Conservation (phyloP, 1,139 yeast genomes). For the Hanseniaspora gamundiae region DNA sequence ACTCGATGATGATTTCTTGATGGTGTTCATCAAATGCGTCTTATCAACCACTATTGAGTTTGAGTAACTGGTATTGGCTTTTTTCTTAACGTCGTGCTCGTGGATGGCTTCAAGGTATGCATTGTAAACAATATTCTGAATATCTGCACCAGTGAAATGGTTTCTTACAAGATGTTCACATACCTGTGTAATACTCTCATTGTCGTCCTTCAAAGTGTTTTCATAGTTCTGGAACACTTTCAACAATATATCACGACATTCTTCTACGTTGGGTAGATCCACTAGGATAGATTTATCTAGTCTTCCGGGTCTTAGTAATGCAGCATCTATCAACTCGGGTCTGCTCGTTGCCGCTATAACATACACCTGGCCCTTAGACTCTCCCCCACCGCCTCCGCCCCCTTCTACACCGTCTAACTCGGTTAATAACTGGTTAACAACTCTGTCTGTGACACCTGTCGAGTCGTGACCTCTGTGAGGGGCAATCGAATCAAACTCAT, state of each 20-base stretch:
- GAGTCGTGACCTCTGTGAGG: conserved; percentile 98
- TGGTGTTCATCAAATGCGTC: conserved; percentile 38
- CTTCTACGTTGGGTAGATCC: conserved; percentile 65
- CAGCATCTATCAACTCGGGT: conserved; percentile 92
- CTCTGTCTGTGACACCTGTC: conserved; percentile 95
- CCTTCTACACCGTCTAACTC: conserved; percentile 99
- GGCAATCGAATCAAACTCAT: conserved; percentile 94
- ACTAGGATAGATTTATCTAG: conserved; percentile 85
- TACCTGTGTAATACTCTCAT: background rate
- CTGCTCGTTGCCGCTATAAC: conserved; percentile 93
- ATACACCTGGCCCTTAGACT: conserved; percentile 92
- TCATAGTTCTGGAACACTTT: conserved; percentile 35
- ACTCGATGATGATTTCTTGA: conserved; percentile 74
- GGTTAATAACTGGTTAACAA: conserved; percentile 90
- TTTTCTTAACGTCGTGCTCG: conserved; percentile 30
- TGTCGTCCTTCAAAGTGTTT: conserved; percentile 2
- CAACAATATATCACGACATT: conserved; percentile 59
- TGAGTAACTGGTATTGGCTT: conserved; percentile 15
- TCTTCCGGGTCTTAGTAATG: conserved; percentile 89
- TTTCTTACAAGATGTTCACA: conserved; percentile 9
- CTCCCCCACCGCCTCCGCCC: conserved; percentile 96
- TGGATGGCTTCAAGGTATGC: conserved; percentile 90
- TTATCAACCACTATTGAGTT: background rate
- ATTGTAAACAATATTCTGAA: conserved; percentile 85
- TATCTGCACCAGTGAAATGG: conserved; percentile 90